Conservation (phyloP, 148 eudicot genomes). For the Rhododendron kiyosumense region DNA sequence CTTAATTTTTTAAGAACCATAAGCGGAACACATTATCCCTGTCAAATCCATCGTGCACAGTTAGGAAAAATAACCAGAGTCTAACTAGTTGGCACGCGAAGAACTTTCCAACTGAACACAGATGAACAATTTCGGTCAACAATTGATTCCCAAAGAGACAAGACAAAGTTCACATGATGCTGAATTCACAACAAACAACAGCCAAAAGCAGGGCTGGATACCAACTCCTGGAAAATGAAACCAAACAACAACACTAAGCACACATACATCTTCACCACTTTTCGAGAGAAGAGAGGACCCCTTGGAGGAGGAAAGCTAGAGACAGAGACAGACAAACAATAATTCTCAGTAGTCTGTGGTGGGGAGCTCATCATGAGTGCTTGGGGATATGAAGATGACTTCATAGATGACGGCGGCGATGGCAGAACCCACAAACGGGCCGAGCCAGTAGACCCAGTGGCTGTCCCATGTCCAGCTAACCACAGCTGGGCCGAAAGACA, state of each 20-base stretch:
- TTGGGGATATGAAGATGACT: constrained; percentile 40
- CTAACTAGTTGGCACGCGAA: neutral
- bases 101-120: neutral
- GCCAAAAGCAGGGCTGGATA: neutral
- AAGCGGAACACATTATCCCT: neutral
- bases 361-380: constrained; percentile 56
- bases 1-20: too few relatives aligned
- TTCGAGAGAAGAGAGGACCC: neutral
- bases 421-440: constrained; percentile 52
- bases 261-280: neutral
- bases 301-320: neutral
- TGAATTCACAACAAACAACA: constrained; percentile 22
- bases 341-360: constrained; percentile 24
- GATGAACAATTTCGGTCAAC: neutral
- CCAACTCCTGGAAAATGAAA: constrained; percentile 2
- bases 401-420: constrained; percentile 55
- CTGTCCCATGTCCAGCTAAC: constrained; percentile 66
- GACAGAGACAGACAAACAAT: neutral
- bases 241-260: constrained; percentile 7
- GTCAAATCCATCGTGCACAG: neutral
- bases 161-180: constrained; percentile 9
- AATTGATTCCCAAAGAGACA: constrained; percentile 8
- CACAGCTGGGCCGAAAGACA: constrained; percentile 67
- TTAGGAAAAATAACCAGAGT: neutral
- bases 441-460: constrained; percentile 77